Base-by-base conservation (phyloP, 2,329 filamentous ascomycete species). In the Drechslera avenae region DNA sequence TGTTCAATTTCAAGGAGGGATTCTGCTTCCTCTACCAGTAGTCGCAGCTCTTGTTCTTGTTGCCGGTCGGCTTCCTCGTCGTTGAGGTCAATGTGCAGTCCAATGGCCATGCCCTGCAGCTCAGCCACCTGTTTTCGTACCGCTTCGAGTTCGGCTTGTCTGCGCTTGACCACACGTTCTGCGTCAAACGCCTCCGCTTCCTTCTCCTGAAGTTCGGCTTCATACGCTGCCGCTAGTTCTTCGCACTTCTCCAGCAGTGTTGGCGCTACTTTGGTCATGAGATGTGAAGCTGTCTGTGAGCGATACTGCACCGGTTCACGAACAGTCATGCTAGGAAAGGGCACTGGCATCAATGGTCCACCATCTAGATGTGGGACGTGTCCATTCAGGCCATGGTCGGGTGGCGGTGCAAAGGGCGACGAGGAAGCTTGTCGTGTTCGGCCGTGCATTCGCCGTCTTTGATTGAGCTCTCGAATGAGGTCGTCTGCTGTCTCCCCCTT, bases 401-500 rank as follows among this genome's bases (percentile, higher is more conserved):
- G 74, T 51, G 63, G 72, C 10, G 74, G 71, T 6, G 72, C 75
- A 51, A 81, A 80, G 1, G 81, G 81, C 4, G 80, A 92, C 0
- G 91, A 96, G 0, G 91, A 96, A 5, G 89, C 81, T 53, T 90
- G 84, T 10, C 86, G 86, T 5, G 82, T 80, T 17, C 73, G 72
- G 33, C 63, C 64, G 52, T 82, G 79, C 46, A 87, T 83, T 42
- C 87, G 83, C 55, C 88, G 85, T 44, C 80, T 76, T 54, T 79
- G 85, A 81, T 96, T 94, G 31, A 84, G 76, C 45, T 81, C 78
- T 67, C 89, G 86, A 62, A 96, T 91, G 44, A 96, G 79, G 57
- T 93, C 88, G 64, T 96, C 90, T 9, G 91, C 91, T 1, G 90
- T 89, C 56, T 96, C 82, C 21, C 91, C 90, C 49, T 90, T 85